Percentiles rank a stretch among this genome's conserved stretches.
Conservation (phyloP, 169 alveolate species). For the Sarcocystis neurona region DNA sequence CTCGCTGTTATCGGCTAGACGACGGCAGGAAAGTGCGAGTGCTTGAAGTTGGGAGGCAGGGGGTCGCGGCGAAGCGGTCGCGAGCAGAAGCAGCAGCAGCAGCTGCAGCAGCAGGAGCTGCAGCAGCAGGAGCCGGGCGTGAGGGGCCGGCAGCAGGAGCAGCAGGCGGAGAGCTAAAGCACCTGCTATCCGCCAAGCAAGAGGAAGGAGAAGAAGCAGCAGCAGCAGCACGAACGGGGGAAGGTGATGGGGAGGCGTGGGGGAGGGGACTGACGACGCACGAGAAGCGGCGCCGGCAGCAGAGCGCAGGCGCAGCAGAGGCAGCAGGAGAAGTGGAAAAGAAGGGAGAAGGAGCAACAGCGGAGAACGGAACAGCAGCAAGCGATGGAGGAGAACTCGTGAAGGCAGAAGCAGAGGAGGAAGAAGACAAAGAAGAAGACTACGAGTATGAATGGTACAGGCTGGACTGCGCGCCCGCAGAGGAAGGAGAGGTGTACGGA, state of each 20-base stretch:
- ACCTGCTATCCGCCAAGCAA: not conserved
- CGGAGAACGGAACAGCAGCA: not conserved
- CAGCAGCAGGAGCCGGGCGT: not conserved
- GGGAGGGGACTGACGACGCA: not conserved
- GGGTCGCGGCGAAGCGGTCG: too few species aligned
- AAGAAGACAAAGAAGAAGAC: too few species aligned
- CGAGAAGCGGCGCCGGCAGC: not conserved
- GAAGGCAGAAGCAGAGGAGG: too few species aligned
- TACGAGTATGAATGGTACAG: constrained; percentile 9
- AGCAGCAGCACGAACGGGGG: not conserved
- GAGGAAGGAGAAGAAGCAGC: not conserved
- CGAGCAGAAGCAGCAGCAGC: constrained; percentile 14
- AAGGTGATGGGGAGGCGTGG: not conserved
- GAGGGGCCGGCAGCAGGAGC: not conserved
- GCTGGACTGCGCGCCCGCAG: constrained; percentile 12
- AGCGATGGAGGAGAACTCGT: not conserved
- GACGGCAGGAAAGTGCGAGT: too few species aligned
- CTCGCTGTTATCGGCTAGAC: not conserved
- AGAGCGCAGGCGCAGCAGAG: not conserved
- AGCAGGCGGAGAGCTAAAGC: not conserved
- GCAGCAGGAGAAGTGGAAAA: not conserved
- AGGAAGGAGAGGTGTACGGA: not conserved
- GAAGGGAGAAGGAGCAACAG: not conserved
- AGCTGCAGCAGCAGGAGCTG: not conserved
- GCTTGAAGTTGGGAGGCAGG: too few species aligned